phyloP scores from a whole-genome alignment of 371 early-diverging fungal species.

The Coemansia sp. region DNA sequence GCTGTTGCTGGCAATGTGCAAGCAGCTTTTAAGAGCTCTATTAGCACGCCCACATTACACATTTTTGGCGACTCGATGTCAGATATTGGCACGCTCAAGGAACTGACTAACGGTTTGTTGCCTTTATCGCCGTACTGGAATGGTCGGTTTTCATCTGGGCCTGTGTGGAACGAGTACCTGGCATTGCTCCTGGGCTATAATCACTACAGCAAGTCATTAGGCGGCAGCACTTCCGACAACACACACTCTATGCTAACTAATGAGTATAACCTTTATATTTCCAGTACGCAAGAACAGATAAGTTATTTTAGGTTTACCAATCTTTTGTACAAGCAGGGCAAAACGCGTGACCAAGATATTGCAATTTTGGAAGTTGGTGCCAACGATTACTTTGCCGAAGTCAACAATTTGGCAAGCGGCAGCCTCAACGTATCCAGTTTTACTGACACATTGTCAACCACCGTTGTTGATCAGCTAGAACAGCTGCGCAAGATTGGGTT shows the following conservation, averaged over 20 bases:
- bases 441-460: slow-evolving; percentile 12
- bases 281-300: slow-evolving; percentile 33
- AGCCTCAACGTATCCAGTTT: slow-evolving; percentile 13
- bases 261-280: slow-evolving; percentile 7
- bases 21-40: neutral
- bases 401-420: neutral
- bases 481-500: slow-evolving; percentile 28
- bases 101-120: slow-evolving; percentile 37
- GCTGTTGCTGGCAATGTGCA: slow-evolving; percentile 10
- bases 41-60: slow-evolving; percentile 23
- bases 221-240: slow-evolving; percentile 38
- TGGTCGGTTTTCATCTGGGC: slow-evolving; percentile 54
- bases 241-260: slow-evolving; percentile 3
- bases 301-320: slow-evolving; percentile 20
- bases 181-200: slow-evolving; percentile 18
- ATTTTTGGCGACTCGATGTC: slow-evolving; percentile 54
- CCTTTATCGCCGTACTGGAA: slow-evolving; percentile 47
- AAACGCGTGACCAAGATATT: slow-evolving; percentile 26
- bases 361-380: slow-evolving; percentile 41
- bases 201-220: slow-evolving; percentile 41
- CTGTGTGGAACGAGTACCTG: slow-evolving; percentile 55
- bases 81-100: slow-evolving; percentile 47
- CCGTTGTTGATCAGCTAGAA: slow-evolving; percentile 26
- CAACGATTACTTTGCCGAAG: slow-evolving; percentile 34
- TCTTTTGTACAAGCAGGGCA: slow-evolving; percentile 11